phyloP scores from a whole-genome alignment of 163 green algal genomes.

The Chloromonas sp. region DNA sequence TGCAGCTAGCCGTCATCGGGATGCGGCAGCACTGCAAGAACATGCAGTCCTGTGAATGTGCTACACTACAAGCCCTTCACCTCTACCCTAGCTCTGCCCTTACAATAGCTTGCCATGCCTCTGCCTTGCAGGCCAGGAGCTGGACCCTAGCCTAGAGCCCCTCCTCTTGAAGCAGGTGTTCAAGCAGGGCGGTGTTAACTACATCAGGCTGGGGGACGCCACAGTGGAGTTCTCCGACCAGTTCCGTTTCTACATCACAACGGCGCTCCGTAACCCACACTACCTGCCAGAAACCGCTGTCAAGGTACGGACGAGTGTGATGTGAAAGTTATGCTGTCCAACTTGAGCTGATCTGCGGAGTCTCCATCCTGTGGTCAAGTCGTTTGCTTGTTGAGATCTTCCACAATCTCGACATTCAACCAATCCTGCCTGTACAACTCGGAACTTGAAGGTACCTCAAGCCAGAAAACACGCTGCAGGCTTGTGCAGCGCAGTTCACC shows the following conservation, averaged over 20 bases:
- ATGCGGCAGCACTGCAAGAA: too few relatives aligned
- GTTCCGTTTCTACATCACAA: conserved; percentile 84
- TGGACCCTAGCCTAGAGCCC: conserved; percentile 64
- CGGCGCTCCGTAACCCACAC: conserved; percentile 75
- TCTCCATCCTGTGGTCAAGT: neutral
- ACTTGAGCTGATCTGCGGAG: too few relatives aligned
- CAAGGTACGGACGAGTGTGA: conserved; percentile 4
- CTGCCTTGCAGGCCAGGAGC: conserved; percentile 35
- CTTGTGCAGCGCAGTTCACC: too few relatives aligned
- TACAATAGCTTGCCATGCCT: neutral
- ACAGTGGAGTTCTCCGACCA: conserved; percentile 69
- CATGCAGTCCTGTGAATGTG: too few relatives aligned
- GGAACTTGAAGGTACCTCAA: too few relatives aligned
- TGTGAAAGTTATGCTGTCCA: neutral
- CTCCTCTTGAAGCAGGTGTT: conserved; percentile 67
- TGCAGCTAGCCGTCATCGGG: too few relatives aligned
- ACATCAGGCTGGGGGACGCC: conserved; percentile 67
- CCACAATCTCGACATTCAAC: neutral
- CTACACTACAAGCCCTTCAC: too few relatives aligned
- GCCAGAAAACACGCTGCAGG: too few relatives aligned
- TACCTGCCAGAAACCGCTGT: conserved; percentile 64
- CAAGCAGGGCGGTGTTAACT: conserved; percentile 59
- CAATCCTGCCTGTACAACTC: too few relatives aligned
- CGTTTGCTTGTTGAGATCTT: neutral
- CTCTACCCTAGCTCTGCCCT: too few relatives aligned